Conservation (phyloP, 1,284 basidiomycete species). For the Phylloporus sp. region DNA sequence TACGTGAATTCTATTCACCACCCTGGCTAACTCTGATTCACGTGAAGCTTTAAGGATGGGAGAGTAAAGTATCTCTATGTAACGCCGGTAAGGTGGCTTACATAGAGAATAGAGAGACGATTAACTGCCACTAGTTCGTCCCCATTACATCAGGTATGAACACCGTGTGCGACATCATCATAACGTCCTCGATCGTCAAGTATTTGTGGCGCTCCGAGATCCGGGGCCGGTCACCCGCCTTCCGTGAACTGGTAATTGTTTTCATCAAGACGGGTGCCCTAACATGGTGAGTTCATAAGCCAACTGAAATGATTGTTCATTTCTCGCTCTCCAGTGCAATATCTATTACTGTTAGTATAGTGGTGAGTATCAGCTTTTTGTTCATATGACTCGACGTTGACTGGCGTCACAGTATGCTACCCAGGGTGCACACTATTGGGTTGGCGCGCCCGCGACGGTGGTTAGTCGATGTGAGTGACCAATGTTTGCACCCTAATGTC, state of each 20-base stretch:
- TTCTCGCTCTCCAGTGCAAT: constrained; percentile 3
- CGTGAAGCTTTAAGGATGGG: not conserved
- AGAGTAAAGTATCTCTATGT: constrained; percentile 8
- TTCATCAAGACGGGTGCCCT: constrained; percentile 21
- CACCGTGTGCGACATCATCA: constrained; percentile 16
- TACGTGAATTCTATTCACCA: not conserved
- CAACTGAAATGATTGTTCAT: not conserved
- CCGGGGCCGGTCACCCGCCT: not conserved
- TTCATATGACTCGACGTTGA: not conserved
- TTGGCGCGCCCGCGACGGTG: constrained; percentile 1
- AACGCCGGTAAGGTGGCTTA: constrained; percentile 6
- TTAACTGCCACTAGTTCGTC: constrained; percentile 5
- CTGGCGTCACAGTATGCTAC: constrained; percentile 6
- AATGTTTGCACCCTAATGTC: no score
- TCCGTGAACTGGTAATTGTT: constrained; percentile 15
- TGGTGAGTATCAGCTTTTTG: constrained; percentile 1
- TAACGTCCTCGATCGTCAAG: constrained; percentile 16
- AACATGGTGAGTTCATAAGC: constrained; percentile 9
- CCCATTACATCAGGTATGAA: constrained; percentile 6
- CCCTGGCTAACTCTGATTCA: not conserved
- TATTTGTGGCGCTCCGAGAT: constrained; percentile 18
- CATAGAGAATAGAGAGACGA: not conserved
- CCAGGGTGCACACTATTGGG: constrained; percentile 12
- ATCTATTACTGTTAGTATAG: constrained; percentile 8
- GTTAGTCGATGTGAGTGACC: constrained; percentile 12